A percentile compares a stretch with the other conserved stretches of the same genome.
Evolutionary conservation across 2,329 filamentous ascomycete species (phyloP).

Genomic region (Beauveria rudraprayagi): DNA sequence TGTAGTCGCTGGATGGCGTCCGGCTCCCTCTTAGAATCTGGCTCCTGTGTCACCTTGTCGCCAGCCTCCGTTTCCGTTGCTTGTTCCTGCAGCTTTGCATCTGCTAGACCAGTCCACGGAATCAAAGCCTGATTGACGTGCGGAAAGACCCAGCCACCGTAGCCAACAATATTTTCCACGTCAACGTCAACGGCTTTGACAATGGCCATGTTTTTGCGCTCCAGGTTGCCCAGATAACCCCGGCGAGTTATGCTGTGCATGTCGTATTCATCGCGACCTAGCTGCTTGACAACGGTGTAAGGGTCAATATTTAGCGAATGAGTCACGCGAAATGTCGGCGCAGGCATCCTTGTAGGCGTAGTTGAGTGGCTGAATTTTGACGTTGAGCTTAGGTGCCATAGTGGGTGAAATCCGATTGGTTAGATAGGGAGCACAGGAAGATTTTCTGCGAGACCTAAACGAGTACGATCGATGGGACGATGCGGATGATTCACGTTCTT

Average conservation of each 20-base stretch:
- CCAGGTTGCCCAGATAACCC: conserved; percentile 5
- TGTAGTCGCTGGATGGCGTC: conserved; percentile 10
- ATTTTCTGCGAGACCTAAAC: no score
- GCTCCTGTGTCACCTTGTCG: not conserved
- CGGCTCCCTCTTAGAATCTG: not conserved
- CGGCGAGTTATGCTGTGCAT: conserved; percentile 10
- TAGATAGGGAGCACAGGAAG: no score
- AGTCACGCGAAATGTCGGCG: conserved; percentile 3
- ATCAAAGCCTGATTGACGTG: not conserved
- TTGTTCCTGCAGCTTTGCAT: conserved; percentile 1
- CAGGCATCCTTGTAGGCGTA: conserved; percentile 11
- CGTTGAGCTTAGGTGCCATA: not conserved
- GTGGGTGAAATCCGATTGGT: not conserved
- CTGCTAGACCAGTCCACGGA: not conserved
- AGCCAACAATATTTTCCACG: conserved; percentile 8
- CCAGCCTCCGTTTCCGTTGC: not conserved
- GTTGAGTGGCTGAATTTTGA: conserved; percentile 11
- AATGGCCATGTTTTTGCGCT: conserved; percentile 7
- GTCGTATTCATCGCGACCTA: conserved; percentile 12
- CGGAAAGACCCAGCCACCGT: conserved; percentile 12
- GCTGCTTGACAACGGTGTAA: conserved; percentile 13
- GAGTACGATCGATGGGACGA: no score
- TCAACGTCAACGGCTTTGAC: conserved; percentile 11
- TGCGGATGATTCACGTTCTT: not conserved
- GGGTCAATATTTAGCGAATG: conserved; percentile 10